phyloP scores from a whole-genome alignment of 1,139 yeast species.

The Scheffersomyces titani region DNA sequence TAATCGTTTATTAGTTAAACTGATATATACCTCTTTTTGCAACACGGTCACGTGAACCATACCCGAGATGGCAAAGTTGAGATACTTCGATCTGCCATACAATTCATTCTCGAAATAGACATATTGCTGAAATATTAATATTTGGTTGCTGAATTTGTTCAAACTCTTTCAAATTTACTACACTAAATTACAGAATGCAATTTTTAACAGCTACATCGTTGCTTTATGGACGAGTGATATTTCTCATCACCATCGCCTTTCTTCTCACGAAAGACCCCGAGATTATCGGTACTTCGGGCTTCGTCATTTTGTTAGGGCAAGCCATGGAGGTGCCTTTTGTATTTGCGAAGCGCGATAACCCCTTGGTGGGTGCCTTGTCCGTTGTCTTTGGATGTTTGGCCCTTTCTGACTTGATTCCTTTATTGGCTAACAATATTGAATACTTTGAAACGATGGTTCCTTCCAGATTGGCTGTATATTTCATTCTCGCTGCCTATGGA shows the following conservation, averaged over 20 bases:
- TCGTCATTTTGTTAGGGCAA: conserved; percentile 56
- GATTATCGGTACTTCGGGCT: conserved; percentile 44
- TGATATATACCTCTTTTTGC: background rate
- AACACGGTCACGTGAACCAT: background rate
- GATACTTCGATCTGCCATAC: background rate
- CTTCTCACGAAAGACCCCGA: conserved; percentile 43
- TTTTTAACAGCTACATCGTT: conserved; percentile 55
- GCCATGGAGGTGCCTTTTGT: conserved; percentile 44
- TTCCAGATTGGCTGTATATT: conserved; percentile 57
- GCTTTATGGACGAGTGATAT: conserved; percentile 48
- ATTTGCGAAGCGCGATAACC: conserved; percentile 42
- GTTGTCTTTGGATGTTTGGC: conserved; percentile 46
- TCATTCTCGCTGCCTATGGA: conserved; percentile 48
- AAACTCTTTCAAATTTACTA: background rate
- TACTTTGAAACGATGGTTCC: conserved; percentile 75
- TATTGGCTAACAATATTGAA: conserved; percentile 52
- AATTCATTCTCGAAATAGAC: background rate
- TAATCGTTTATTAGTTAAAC: no score
- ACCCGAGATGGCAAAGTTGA: background rate
- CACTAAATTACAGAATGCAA: conserved; percentile 41
- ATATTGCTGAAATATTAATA: no score
- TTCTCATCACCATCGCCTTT: conserved; percentile 47
- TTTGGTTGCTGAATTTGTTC: background rate
- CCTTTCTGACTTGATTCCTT: conserved; percentile 57
- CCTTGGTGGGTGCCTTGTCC: conserved; percentile 54